Evolutionary conservation across 441 rosid species (phyloP).

Genomic region (Populus hybrid): DNA sequence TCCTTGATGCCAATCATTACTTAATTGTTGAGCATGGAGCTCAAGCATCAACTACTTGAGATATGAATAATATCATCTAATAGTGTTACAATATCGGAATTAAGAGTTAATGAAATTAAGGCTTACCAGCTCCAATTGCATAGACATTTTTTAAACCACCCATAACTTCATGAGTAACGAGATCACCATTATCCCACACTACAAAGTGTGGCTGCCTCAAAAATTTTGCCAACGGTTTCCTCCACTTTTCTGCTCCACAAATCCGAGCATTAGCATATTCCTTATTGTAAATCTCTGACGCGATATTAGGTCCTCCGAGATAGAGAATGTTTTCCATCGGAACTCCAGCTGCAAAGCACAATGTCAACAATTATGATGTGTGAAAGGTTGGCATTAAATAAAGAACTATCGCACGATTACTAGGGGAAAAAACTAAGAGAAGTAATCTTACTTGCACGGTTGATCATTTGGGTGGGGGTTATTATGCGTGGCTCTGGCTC

Average conservation of each 20-base stretch:
- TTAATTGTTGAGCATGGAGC: background rate
- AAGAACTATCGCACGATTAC: slow-evolving; percentile 2
- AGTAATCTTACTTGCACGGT: slow-evolving; percentile 68
- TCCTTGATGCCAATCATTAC: background rate
- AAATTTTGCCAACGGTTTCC: slow-evolving; percentile 84
- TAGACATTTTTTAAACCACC: slow-evolving; percentile 97
- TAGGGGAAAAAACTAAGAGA: background rate
- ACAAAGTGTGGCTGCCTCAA: slow-evolving; percentile 88
- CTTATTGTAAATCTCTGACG: slow-evolving; percentile 85
- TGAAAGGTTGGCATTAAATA: background rate
- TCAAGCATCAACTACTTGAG: slow-evolving; percentile 1
- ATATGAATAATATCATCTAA: background rate
- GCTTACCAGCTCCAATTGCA: slow-evolving; percentile 95
- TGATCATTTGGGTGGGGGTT: slow-evolving; percentile 94
- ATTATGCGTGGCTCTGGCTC: slow-evolving; percentile 74
- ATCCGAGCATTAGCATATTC: slow-evolving; percentile 99
- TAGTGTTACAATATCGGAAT: background rate
- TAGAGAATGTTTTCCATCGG: slow-evolving; percentile 75
- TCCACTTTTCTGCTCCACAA: slow-evolving; percentile 94
- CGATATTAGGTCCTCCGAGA: slow-evolving; percentile 98
- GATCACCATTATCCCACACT: slow-evolving; percentile 94
- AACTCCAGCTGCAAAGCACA: slow-evolving; percentile 62
- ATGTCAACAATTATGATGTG: background rate
- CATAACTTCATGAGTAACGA: slow-evolving; percentile 46
- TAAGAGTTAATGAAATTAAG: slow-evolving; percentile 2